phyloP scores from a whole-genome alignment of 805 yeast genomes.

The Scheffersomyces spartinae region DNA sequence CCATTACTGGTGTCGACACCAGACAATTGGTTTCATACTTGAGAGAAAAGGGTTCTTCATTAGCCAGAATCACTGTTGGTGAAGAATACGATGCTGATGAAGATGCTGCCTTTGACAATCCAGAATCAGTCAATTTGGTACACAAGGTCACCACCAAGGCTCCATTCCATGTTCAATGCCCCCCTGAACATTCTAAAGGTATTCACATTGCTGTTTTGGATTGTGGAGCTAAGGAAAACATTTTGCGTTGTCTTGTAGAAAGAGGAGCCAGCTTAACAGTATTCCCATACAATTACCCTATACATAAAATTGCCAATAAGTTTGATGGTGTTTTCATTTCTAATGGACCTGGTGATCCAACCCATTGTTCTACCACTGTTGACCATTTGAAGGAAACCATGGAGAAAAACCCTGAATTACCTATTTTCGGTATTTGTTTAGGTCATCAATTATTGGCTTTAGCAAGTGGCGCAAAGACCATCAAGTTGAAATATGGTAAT shows the following conservation, averaged over 20 bases:
- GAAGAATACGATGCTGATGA: conserved; percentile 88
- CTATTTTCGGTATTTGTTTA: conserved; percentile 94
- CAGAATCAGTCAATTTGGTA: conserved; percentile 81
- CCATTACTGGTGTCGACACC: conserved; percentile 95
- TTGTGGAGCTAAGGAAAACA: conserved; percentile 98
- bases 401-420: conserved; percentile 52
- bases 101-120: conserved; percentile 84
- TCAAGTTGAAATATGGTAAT: conserved; percentile 94
- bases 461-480: conserved; percentile 88
- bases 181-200: conserved; percentile 40
- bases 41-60: conserved; percentile 92
- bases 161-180: conserved; percentile 79
- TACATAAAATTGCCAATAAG: conserved; percentile 79
- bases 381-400: conserved; percentile 62
- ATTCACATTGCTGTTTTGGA: conserved; percentile 85
- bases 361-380: conserved; percentile 75
- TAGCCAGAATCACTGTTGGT: conserved; percentile 83
- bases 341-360: conserved; percentile 97
- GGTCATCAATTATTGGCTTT: conserved; percentile 96
- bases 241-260: conserved; percentile 81
- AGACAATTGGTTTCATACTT: conserved; percentile 85
- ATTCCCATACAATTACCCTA: conserved; percentile 91
- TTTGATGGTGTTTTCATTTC: conserved; percentile 93
- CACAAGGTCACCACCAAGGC: conserved; percentile 91
- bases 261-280: conserved; percentile 96